Evolutionary conservation across 208 protist species (phyloP).

Genomic region (Trypanosoma cruzi): DNA sequence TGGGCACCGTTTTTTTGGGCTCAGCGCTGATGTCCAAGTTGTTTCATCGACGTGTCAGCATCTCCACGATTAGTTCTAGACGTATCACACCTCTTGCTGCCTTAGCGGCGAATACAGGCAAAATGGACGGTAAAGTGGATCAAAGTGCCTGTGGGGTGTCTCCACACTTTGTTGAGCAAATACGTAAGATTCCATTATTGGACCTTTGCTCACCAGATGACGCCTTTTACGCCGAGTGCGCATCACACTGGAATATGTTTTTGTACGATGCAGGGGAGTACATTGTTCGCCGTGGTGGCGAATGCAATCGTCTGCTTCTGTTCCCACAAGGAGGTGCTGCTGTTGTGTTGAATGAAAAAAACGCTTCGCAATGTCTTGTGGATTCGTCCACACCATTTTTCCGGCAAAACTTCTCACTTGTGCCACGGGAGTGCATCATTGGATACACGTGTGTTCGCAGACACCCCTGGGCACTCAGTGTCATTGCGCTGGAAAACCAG

Average conservation of each 20-base stretch:
- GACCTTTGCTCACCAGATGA: conserved; percentile 35
- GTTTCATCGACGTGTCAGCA: conserved; percentile 29
- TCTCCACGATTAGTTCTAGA: background rate
- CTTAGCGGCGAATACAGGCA: background rate
- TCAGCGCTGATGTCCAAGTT: conserved; percentile 3
- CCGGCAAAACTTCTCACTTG: conserved; percentile 7
- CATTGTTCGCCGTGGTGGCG: conserved; percentile 57
- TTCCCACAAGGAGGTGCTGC: conserved; percentile 64
- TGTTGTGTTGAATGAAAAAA: conserved; percentile 46
- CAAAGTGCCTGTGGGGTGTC: conserved; percentile 28
- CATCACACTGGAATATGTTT: conserved; percentile 44
- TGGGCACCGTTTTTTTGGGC: conserved; percentile 13
- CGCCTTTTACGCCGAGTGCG: conserved; percentile 34
- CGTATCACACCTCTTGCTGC: background rate
- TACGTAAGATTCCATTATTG: conserved; percentile 55
- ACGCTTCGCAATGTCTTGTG: conserved; percentile 10
- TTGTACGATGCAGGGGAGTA: conserved; percentile 45
- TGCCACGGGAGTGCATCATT: conserved; percentile 58
- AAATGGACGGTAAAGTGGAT: background rate
- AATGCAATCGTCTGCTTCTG: conserved; percentile 77
- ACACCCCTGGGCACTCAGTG: conserved; percentile 67
- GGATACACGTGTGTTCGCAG: conserved; percentile 83
- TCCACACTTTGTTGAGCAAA: conserved; percentile 38
- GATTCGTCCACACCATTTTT: background rate
- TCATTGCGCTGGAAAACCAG: conserved; percentile 60